A percentile compares a stretch with the other conserved stretches of the same genome.
phyloP scores from a whole-genome alignment of 352 stramenopile genomes.

The Phytophthora syringae region DNA sequence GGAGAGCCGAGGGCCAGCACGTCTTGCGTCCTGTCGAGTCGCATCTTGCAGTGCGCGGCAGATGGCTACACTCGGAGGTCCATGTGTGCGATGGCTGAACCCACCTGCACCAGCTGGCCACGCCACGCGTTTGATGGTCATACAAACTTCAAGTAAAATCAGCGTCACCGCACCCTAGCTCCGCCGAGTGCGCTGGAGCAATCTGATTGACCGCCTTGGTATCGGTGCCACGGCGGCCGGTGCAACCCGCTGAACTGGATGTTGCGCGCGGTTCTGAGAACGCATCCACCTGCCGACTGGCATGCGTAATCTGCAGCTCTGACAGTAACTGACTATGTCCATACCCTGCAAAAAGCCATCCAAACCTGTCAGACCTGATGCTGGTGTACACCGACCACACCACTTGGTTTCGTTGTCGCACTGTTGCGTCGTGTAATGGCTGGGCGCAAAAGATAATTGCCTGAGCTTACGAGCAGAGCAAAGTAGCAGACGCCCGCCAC shows the following conservation, averaged over 20 bases:
- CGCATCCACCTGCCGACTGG: neutral
- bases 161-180: conserved; percentile 21
- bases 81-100: conserved; percentile 11
- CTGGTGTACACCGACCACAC: neutral
- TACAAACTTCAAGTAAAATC: conserved; percentile 38
- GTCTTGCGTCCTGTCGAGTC: neutral
- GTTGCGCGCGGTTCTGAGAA: neutral
- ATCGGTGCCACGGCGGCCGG: conserved; percentile 22
- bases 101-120: conserved; percentile 23
- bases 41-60: neutral
- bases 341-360: neutral
- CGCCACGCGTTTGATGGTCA: conserved; percentile 28
- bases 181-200: conserved; percentile 34
- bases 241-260: conserved; percentile 38
- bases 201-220: conserved; percentile 35
- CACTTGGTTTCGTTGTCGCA: conserved; percentile 27
- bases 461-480: conserved; percentile 33
- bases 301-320: conserved; percentile 3
- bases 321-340: neutral
- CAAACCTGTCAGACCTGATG: neutral
- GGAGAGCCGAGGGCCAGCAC: neutral
- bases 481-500: conserved; percentile 20
- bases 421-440: conserved; percentile 35
- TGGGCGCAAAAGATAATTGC: conserved; percentile 50
- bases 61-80: conserved; percentile 1